Evolutionary conservation across 1,139 yeast genomes (phyloP).

Genomic region (Geotrichum restrictum): DNA sequence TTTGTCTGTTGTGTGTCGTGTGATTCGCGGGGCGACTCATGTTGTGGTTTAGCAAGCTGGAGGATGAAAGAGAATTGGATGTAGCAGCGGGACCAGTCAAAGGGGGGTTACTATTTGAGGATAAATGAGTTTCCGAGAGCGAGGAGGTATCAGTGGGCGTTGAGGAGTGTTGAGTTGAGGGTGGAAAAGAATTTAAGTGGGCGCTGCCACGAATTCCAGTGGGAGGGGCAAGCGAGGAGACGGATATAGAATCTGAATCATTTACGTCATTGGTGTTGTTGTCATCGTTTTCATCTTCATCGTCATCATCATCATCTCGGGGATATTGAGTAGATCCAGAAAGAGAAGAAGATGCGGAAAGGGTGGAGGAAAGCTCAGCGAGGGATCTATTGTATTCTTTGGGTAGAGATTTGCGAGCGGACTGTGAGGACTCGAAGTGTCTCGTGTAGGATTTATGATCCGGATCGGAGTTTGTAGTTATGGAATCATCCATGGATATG

Average conservation of each 20-base stretch:
- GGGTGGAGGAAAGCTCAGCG: slow-evolving; percentile 30
- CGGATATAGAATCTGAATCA: background rate
- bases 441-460: slow-evolving; percentile 21
- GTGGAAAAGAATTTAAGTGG: background rate
- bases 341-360: slow-evolving; percentile 34
- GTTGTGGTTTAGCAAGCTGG: background rate
- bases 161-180: background rate
- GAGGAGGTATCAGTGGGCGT: background rate
- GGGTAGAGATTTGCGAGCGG: slow-evolving; percentile 11
- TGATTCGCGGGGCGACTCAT: background rate
- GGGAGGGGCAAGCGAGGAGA: background rate
- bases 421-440: slow-evolving; percentile 19
- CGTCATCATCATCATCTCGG: slow-evolving; percentile 19
- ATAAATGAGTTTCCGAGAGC: background rate
- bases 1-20: background rate
- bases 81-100: background rate
- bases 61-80: background rate
- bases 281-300: slow-evolving; percentile 17
- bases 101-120: background rate
- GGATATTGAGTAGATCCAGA: slow-evolving; percentile 27
- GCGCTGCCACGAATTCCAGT: background rate
- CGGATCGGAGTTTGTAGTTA: slow-evolving; percentile 16
- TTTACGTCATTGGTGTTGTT: slow-evolving; percentile 20
- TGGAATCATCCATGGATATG: slow-evolving; percentile 5
- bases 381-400: slow-evolving; percentile 23